Conservation (phyloP, 805 yeast genomes). For the Candida incommunis region DNA sequence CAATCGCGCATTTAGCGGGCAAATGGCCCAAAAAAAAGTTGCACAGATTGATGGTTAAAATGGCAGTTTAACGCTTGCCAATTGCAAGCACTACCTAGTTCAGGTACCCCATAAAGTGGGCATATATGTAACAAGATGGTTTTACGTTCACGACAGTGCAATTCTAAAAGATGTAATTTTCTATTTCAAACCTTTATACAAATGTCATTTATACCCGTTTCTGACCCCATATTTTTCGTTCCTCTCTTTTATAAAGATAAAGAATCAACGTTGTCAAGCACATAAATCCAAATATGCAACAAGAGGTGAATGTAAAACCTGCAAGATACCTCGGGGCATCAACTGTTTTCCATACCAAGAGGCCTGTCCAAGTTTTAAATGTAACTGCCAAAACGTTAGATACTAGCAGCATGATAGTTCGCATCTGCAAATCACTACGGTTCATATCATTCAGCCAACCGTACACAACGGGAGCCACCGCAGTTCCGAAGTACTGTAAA, state of each 20-base stretch:
- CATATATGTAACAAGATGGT: no score
- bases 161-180: no score
- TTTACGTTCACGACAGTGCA: no score
- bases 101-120: no score
- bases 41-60: no score
- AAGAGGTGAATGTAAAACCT: constrained; percentile 13
- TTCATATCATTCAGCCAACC: constrained; percentile 46
- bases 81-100: no score
- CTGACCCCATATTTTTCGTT: constrained; percentile 1
- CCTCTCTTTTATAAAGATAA: constrained; percentile 8
- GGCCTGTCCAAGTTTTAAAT: constrained; percentile 38
- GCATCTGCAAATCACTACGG: constrained; percentile 34
- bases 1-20: no score
- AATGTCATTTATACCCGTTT: no score
- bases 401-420: constrained; percentile 34
- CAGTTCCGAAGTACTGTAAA: constrained; percentile 43
- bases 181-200: no score
- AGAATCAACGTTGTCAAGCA: constrained; percentile 13
- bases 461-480: constrained; percentile 44
- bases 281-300: no score
- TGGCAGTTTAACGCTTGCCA: no score
- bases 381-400: constrained; percentile 39
- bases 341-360: constrained; percentile 25
- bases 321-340: constrained; percentile 16
- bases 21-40: no score